Evolutionary conservation across 1,284 basidiomycete genomes (phyloP), one percentile per base, ranked within the genome.

Genomic region (Papiliotrema nemorosa): DNA sequence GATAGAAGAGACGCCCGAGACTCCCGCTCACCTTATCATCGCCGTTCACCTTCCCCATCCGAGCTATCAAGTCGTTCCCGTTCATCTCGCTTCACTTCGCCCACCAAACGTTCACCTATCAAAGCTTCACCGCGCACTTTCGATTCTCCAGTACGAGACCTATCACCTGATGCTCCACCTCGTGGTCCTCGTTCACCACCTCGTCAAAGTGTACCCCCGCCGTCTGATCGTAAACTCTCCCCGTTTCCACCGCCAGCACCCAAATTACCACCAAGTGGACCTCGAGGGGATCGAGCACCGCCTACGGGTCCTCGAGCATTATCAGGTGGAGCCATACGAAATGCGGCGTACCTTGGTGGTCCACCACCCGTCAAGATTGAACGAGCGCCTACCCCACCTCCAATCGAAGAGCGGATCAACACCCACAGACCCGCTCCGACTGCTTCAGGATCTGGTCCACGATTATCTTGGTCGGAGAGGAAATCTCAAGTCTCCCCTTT

Each of bases 51-150:
- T 4, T 29, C 43, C 35, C 26, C 35, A 5, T 45, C 43, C 24
- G 47, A 36, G 24, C 20, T 43, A 25, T 39, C 49, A 2, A 48
- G 26, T 5, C 43, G 58, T 12, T 55, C 54, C 13, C 50, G 52
- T 7, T 53, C 53, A 29, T 53, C 58, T 3, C 50, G 52, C n/a
- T 50, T 46, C 20, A 53, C 53, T 4, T 50, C 54, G 4, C 31
- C 45, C 13, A 51, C 52, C 25, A 50, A 50, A 34, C 35, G 20
- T 31, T 52, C 47, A 2, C 47, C 48, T 12, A 38, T 44, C 27
- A 26, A 44, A 5, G 20, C 40, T n/a, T 18, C 6, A 12, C 36
- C 54, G 16, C 47, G 44, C 1, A 21, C 5, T 7, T n/a, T 38
- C 7, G 5, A 37, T 36, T 13, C 49, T 31, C 26, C 45, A 5